A percentile compares a stretch with the other conserved stretches of the same genome.
phyloP scores from a whole-genome alignment of 345 rosid genomes.

The Jatropha curcas region DNA sequence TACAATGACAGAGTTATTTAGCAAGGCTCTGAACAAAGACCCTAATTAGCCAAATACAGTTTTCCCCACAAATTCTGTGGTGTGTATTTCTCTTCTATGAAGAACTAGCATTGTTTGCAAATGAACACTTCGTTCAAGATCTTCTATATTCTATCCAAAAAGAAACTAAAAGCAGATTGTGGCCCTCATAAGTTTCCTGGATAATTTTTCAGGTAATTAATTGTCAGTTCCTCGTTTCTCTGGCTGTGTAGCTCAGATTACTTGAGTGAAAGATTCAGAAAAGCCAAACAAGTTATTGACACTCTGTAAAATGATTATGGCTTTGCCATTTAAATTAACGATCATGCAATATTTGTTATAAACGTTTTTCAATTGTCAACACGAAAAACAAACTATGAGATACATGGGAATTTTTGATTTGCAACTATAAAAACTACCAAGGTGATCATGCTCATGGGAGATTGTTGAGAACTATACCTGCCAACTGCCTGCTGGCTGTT shows the following conservation, averaged over 20 bases:
- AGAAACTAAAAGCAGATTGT: neutral
- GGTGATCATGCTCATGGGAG: neutral
- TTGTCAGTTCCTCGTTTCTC: neutral
- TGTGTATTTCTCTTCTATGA: neutral
- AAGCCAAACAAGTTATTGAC: neutral
- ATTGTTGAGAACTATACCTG: neutral
- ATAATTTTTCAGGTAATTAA: neutral
- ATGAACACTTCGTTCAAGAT: neutral
- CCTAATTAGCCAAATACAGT: neutral
- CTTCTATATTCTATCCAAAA: neutral
- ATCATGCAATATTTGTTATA: neutral
- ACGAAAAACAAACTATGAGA: neutral
- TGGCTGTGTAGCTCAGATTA: neutral
- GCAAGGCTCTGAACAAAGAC: neutral
- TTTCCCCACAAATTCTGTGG: neutral
- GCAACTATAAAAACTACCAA: neutral
- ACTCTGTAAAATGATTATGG: neutral
- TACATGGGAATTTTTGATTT: neutral
- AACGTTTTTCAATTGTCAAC: neutral
- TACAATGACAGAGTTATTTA: neutral
- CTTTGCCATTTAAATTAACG: neutral
- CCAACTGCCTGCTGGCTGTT: neutral
- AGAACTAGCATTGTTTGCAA: neutral
- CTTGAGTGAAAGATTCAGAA: neutral
- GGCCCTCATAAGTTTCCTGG: neutral